Base-by-base conservation (phyloP, 306 rosid species). In the Cucumis melo region DNA sequence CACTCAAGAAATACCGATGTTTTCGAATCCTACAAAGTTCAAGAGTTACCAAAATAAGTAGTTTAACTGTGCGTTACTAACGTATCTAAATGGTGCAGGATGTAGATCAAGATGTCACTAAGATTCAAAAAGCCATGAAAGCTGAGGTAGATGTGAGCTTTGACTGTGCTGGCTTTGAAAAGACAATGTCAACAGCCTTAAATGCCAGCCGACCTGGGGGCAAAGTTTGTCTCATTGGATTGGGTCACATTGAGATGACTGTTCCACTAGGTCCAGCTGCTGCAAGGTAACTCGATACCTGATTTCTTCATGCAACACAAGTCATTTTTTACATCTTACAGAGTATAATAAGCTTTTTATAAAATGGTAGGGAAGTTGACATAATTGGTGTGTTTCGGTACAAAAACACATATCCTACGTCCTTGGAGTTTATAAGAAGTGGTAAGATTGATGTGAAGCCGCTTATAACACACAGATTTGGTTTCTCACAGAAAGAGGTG, bases 331-430 rank as follows among this genome's bases (percentile, higher is more conserved):
- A 32, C 48, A 66, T 20, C 5, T 36, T n/a, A n/a, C 73, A 1
- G 2, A 39, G 29, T 66, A 39, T 66, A 64, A 36, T 64, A 66
- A 66, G 5, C 56, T 44, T 11, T 68, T 27, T 27, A 27, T 27
- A 27, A 24, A 6, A 23, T 34, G 71, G 7, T 79, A 91, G 98
- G 89, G 97, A 94, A 83, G 93, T 91, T 68, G 98, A 91, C 23
- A 91, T 94, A 79, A 71, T 94, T 77, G 97, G 97, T 34, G 86
- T 94, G 48, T 88, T 90, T 78, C 89, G 96, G 29, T 94, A 94
- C 80, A 90, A 85, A 86, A 92, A 94, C 81, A 94, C 99, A 27
- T 91, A 96, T 97, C 97, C 99, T 14, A 83, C 88, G 10, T 92
- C 95, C 80, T 82, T 94, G 0, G 99, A 94, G 82, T 94, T 94